phyloP scores from a whole-genome alignment of 2,329 filamentous ascomycete genomes.

The Achaetomium macrosporum region DNA sequence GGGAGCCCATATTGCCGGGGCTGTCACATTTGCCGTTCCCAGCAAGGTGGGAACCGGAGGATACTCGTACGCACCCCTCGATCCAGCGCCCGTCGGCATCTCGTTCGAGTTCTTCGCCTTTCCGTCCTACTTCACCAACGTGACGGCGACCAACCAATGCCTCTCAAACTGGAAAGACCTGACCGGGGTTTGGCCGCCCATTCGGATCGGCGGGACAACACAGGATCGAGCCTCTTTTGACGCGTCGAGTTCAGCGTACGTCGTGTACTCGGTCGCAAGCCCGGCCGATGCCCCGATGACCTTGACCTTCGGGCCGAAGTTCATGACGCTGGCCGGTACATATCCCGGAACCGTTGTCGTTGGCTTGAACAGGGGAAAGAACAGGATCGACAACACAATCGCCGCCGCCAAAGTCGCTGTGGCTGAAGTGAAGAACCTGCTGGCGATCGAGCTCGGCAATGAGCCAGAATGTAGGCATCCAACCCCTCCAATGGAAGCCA shows the following conservation, averaged over 20 bases:
- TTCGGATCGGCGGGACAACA: slow-evolving; percentile 54
- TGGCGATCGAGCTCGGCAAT: slow-evolving; percentile 52
- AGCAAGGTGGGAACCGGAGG: slow-evolving; percentile 14
- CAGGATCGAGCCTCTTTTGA: slow-evolving; percentile 51
- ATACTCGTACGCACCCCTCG: slow-evolving; percentile 19
- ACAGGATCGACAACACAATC: slow-evolving; percentile 50
- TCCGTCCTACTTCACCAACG: slow-evolving; percentile 48
- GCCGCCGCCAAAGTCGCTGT: slow-evolving; percentile 43
- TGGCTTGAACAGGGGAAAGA: slow-evolving; percentile 48
- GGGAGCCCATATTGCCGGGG: not conserved
- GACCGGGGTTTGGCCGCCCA: slow-evolving; percentile 46
- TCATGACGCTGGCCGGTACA: slow-evolving; percentile 43
- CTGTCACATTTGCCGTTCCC: slow-evolving; percentile 20
- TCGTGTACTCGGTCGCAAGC: slow-evolving; percentile 45
- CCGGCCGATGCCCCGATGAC: slow-evolving; percentile 42
- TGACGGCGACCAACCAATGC: slow-evolving; percentile 45
- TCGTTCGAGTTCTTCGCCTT: slow-evolving; percentile 53
- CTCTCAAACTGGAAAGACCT: slow-evolving; percentile 45
- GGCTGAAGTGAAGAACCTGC: slow-evolving; percentile 40
- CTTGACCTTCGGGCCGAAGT: slow-evolving; percentile 48
- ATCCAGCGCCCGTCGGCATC: slow-evolving; percentile 23
- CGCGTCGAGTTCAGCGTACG: slow-evolving; percentile 37
- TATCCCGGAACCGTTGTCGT: slow-evolving; percentile 47
- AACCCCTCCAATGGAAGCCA: not conserved
- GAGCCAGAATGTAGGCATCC: slow-evolving; percentile 46